Evolutionary conservation across 108 stramenopile genomes (phyloP).

Genomic region (Chaetoceros tenuissimus): DNA sequence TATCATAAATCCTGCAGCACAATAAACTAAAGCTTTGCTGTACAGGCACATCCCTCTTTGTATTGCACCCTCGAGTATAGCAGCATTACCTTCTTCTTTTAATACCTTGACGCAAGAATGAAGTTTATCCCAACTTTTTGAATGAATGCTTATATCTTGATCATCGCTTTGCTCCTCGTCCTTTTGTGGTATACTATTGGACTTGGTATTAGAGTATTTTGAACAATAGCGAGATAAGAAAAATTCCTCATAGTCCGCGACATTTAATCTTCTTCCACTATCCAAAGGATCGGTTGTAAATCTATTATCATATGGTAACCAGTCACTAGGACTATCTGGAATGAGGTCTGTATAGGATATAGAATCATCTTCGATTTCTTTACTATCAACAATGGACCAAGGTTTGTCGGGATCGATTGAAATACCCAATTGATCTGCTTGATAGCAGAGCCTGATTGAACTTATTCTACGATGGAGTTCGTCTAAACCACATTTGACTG

Average conservation of each 20-base stretch:
- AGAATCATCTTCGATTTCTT: constrained; percentile 10
- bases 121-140: constrained; percentile 32
- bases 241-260: constrained; percentile 28
- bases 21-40: constrained; percentile 70
- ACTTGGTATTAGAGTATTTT: no score
- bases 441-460: constrained; percentile 51
- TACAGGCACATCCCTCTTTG: constrained; percentile 52
- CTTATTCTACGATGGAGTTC: constrained; percentile 43
- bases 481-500: constrained; percentile 42
- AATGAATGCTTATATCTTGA: background rate
- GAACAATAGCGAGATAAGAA: constrained; percentile 11
- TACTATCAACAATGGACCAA: constrained; percentile 22
- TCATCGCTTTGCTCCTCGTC: background rate
- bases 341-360: constrained; percentile 47
- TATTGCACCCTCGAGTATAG: constrained; percentile 32
- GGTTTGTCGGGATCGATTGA: constrained; percentile 29
- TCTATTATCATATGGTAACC: constrained; percentile 57
- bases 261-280: constrained; percentile 31
- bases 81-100: constrained; percentile 67
- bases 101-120: constrained; percentile 35
- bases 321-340: constrained; percentile 60
- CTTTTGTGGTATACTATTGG: background rate
- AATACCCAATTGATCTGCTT: constrained; percentile 59
- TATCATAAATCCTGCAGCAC: constrained; percentile 43
- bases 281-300: constrained; percentile 27